Percentiles rank a stretch among this genome's conserved stretches.
phyloP scores from a whole-genome alignment of 805 yeast genomes.

The Ogataea parapolymorpha region DNA sequence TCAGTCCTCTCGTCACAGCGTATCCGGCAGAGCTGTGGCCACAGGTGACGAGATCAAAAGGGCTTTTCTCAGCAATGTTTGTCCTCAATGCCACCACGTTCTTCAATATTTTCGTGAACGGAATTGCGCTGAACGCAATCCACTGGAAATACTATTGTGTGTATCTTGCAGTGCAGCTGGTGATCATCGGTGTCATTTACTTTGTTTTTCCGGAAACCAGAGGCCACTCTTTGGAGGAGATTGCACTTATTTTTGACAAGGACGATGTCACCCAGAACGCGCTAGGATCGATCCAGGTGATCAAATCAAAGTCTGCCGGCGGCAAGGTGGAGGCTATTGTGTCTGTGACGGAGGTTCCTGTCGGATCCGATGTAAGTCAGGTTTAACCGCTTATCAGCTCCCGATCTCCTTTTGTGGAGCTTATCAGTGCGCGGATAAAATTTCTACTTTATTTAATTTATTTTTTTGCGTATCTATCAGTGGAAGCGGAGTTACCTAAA shows the following conservation, averaged over 20 bases:
- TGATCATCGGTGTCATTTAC: conserved; percentile 30
- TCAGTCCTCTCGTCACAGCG: conserved; percentile 43
- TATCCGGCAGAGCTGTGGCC: conserved; percentile 50
- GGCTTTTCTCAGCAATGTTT: conserved; percentile 43
- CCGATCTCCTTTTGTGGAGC: neutral
- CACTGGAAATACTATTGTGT: conserved; percentile 38
- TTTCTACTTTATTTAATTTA: neutral
- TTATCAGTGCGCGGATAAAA: neutral
- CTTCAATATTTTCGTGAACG: conserved; percentile 25
- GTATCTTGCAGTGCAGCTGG: conserved; percentile 31
- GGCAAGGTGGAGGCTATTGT: conserved; percentile 9
- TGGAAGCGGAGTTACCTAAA: neutral
- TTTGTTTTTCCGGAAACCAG: conserved; percentile 73
- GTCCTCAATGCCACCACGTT: conserved; percentile 15
- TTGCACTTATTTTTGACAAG: conserved; percentile 34
- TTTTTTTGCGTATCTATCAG: neutral
- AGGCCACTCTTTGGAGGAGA: conserved; percentile 69
- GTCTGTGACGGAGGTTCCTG: conserved; percentile 4
- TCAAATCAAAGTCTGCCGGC: neutral
- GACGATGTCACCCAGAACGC: conserved; percentile 8
- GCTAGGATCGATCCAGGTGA: conserved; percentile 2
- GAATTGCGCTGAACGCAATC: conserved; percentile 38
- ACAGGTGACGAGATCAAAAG: conserved; percentile 54
- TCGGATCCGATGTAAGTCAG: neutral
- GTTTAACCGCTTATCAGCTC: neutral